Base-by-base conservation (phyloP, 108 stramenopile species). In the Cyclotella choctawhatcheeana region DNA sequence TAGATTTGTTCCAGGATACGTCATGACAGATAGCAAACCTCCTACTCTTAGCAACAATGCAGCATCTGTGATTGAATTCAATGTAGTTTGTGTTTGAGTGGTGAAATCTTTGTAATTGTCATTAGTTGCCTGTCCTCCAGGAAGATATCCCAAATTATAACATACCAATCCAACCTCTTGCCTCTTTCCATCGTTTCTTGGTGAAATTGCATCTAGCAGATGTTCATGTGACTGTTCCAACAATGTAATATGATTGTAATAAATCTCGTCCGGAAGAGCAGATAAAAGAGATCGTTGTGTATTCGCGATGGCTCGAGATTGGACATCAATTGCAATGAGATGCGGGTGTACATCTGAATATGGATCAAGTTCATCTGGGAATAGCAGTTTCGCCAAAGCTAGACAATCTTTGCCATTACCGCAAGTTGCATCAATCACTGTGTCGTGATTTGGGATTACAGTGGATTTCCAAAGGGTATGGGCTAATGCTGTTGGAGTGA, bases 341-440 rank as follows among this genome's bases (percentile, higher is more conserved):
- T 85, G 68, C 10, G 87, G 72, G 20, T 58, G 52, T 20, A 48
- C 27, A 10, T 51, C 47, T 8, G 26, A 31, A 21, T 29, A 13
- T 5, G 35, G 20, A 22, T 17, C 0, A 52, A 51, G 47, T 14
- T 29, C 55, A 51, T 71, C 22, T 2, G 74, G 67, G 69, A 91
- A 94, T 31, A 94, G 54, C 31, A 91, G 67, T 32, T 71, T 40
- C 30, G 89, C 83, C 47, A 94, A 45, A 5, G 77, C 82, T 16
- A 86, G 43, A 8, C 84, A 79, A 67, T 92, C 89, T 27, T 88
- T 77, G 13, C 89, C 86, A 73, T 90, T 90, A 29, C 93, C 93
- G 75, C 88, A 90, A 2, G 93, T 94, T 14, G 90, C 90, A 85
- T 94, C 90, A 67, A 94, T 89, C 0, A 85, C 88, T 22, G 81